Conservation (phyloP, 805 yeast species). For the Candida manassasensis region DNA sequence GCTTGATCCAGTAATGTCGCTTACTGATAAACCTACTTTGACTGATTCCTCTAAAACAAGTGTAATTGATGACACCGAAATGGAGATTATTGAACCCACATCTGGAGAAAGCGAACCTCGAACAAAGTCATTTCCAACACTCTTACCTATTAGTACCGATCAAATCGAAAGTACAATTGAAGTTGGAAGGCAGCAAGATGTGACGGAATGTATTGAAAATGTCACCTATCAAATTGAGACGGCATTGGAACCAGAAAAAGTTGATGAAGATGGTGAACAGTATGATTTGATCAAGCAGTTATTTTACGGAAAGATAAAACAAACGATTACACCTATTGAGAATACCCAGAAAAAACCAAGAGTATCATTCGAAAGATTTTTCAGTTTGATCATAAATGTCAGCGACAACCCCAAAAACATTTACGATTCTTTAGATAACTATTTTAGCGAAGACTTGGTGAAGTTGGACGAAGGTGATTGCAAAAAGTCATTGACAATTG, state of each 20-base stretch:
- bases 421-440: constrained; percentile 85
- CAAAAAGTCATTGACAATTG: constrained; percentile 66
- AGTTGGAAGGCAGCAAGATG: constrained; percentile 92
- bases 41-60: not conserved
- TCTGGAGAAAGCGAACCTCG: not conserved
- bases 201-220: constrained; percentile 93
- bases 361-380: constrained; percentile 60
- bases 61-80: constrained; percentile 1
- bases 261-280: constrained; percentile 74
- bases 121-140: constrained; percentile 10
- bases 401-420: constrained; percentile 85
- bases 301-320: constrained; percentile 84
- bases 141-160: constrained; percentile 45
- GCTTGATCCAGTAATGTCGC: not conserved
- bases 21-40: not conserved
- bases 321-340: constrained; percentile 56
- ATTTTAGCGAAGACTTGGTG: constrained; percentile 70
- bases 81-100: constrained; percentile 3
- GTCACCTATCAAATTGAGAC: constrained; percentile 89
- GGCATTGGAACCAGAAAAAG: constrained; percentile 61
- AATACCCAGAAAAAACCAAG: constrained; percentile 22
- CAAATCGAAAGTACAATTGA: constrained; percentile 73
- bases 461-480: constrained; percentile 69
- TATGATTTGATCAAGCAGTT: constrained; percentile 71
- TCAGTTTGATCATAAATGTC: constrained; percentile 77